Conservation (phyloP, 192 early-diverging fungal genomes). For the Diversispora epigaea region DNA sequence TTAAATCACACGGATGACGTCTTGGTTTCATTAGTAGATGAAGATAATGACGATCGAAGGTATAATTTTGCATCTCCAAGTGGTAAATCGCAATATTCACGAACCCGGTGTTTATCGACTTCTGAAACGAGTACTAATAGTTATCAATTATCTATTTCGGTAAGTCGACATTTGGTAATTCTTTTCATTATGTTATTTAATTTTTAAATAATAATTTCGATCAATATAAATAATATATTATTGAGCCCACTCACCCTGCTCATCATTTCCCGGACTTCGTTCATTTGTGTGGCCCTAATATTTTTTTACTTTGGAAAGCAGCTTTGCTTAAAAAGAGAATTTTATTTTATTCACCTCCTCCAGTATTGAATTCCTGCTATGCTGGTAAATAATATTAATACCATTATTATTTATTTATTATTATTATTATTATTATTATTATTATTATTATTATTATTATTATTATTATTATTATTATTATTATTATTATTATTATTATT, state of each 20-base stretch:
- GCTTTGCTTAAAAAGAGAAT: conserved; percentile 51
- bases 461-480: too few relatives aligned
- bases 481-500: too few relatives aligned
- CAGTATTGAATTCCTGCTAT: conserved; percentile 49
- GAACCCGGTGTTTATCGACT: conserved; percentile 7
- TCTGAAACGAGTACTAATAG: conserved; percentile 6
- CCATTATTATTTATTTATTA: background rate
- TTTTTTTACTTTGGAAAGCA: conserved; percentile 57
- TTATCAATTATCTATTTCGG: background rate
- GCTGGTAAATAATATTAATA: conserved; percentile 38
- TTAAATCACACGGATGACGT: background rate
- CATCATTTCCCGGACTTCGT: conserved; percentile 47
- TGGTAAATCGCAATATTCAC: background rate
- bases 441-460: too few relatives aligned
- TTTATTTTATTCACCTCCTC: conserved; percentile 48
- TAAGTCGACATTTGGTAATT: background rate
- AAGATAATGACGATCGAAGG: too few relatives aligned
- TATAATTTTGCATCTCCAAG: background rate
- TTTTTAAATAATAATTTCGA: background rate
- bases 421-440: conserved; percentile 12
- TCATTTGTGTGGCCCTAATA: conserved; percentile 47
- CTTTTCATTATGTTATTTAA: background rate
- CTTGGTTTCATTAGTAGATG: background rate
- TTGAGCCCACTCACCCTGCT: conserved; percentile 42
- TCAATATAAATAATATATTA: background rate